Base-by-base conservation (phyloP, 768 basidiomycete species). In the Suillus decipiens region DNA sequence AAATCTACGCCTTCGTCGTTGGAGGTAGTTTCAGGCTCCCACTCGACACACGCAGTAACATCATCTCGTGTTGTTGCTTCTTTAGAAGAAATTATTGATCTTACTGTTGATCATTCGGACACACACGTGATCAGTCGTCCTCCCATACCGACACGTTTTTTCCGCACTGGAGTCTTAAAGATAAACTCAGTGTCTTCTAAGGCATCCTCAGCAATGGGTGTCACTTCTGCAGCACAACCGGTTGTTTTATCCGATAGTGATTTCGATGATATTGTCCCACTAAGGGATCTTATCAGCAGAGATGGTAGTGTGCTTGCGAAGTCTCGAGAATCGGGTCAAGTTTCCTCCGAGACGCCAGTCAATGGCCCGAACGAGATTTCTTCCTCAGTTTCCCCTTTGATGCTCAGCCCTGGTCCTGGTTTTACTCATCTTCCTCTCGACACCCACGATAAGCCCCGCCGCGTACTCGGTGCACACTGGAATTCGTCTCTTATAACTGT, bases 371-470 rank as follows among this genome's bases (percentile, higher is more conserved):
- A 41, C 10, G 28, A 57, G 39, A 39, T 11, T 57, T 41, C 39
- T 17, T 22, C 37, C 2, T 10, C 24, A 37, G 24, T 19, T 41
- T 10, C 24, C 24, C 17, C 63, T 2, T 61, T 48, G 39, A 7
- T 39, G 31, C 39, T 64, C 28, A 48, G 60, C 15, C 28, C 47
- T 33, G n/a, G 37, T 5, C 48, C 56, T 43, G 59, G 53, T 22
- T 65, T 37, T 28, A 36, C 68, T 1, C 43, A 37, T 11, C 62
- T 76, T 53, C 63, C 67, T 9, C 70, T 72, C 14, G 71, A 75
- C 7, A 62, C 72, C 42, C 65, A 73, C 53, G 82, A 83, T 65
- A 80, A 72, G 64, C 71, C 79, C 43, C 81, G 81, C 33, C 76
- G 79, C 37, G 48, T 82, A 14, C 63, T 83, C 53, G 63, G 59